Conservation (phyloP, 2,329 filamentous ascomycete species). For the Alternaria metachromatica region DNA sequence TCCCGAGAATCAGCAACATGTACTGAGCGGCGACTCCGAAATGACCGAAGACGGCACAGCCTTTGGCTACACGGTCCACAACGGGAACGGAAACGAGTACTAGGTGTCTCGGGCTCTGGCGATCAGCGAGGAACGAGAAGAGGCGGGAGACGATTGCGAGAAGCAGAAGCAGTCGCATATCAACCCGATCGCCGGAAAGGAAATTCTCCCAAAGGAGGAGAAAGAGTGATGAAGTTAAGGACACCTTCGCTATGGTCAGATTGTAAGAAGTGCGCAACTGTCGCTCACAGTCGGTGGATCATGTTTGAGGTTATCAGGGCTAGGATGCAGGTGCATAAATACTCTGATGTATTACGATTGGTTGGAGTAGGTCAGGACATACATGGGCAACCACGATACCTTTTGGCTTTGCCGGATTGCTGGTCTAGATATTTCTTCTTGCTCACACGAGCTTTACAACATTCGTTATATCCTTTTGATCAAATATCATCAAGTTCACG, state of each 20-base stretch:
- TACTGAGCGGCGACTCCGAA: slow-evolving; percentile 54
- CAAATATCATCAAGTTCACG: neutral
- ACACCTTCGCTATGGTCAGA: slow-evolving; percentile 22
- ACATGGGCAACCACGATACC: slow-evolving; percentile 12
- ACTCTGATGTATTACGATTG: slow-evolving; percentile 6
- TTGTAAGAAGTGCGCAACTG: slow-evolving; percentile 18
- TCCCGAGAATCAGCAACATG: slow-evolving; percentile 51
- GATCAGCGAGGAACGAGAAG: slow-evolving; percentile 6
- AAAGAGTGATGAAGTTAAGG: slow-evolving; percentile 1
- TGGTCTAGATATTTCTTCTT: slow-evolving; percentile 31
- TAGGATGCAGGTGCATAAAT: slow-evolving; percentile 1
- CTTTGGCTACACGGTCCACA: slow-evolving; percentile 52
- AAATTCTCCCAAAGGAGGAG: neutral
- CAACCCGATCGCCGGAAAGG: slow-evolving; percentile 27
- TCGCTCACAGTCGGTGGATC: slow-evolving; percentile 6
- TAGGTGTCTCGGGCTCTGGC: slow-evolving; percentile 36
- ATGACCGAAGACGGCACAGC: slow-evolving; percentile 52
- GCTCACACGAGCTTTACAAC: slow-evolving; percentile 23
- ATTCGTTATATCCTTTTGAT: slow-evolving; percentile 11
- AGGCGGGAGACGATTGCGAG: slow-evolving; percentile 6
- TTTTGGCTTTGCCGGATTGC: slow-evolving; percentile 21
- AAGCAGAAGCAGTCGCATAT: slow-evolving; percentile 12
- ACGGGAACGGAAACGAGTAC: slow-evolving; percentile 50
- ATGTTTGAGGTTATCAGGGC: neutral
- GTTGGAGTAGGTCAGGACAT: slow-evolving; percentile 7